phyloP scores from a whole-genome alignment of 352 stramenopile species.

The Phytophthora pinifolia region DNA sequence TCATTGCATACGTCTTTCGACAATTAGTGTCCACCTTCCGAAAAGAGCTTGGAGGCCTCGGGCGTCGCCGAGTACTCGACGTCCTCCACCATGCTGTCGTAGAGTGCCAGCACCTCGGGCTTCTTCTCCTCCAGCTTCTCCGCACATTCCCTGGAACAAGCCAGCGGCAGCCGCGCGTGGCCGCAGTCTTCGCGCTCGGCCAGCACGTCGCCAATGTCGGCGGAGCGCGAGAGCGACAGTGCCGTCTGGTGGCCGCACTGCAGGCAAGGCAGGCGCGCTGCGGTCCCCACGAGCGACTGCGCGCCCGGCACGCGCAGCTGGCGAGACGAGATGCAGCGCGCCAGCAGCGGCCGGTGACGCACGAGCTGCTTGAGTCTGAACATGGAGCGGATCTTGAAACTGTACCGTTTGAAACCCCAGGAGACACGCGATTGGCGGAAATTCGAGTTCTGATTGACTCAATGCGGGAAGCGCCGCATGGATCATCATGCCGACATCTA shows the following conservation, averaged over 20 bases:
- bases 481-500: too few relatives aligned
- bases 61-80: constrained; percentile 34
- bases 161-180: constrained; percentile 40
- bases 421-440: too few relatives aligned
- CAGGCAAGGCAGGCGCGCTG: constrained; percentile 52
- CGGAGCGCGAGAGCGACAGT: constrained; percentile 18
- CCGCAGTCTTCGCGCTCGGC: constrained; percentile 33
- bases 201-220: constrained; percentile 26
- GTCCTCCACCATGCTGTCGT: constrained; percentile 46
- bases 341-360: constrained; percentile 2
- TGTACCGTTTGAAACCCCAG: too few relatives aligned
- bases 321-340: constrained; percentile 15
- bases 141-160: constrained; percentile 50
- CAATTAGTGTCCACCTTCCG: constrained; percentile 35
- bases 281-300: constrained; percentile 32
- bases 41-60: constrained; percentile 44
- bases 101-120: constrained; percentile 36
- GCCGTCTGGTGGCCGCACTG: constrained; percentile 35
- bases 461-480: too few relatives aligned
- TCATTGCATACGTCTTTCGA: constrained; percentile 4
- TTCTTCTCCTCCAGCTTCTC: constrained; percentile 25
- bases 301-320: constrained; percentile 18
- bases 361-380: constrained; percentile 28
- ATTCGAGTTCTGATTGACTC: too few relatives aligned
- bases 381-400: constrained; percentile 8